Base-by-base conservation (phyloP, 2,329 filamentous ascomycete species). In the Diaporthe sp. region DNA sequence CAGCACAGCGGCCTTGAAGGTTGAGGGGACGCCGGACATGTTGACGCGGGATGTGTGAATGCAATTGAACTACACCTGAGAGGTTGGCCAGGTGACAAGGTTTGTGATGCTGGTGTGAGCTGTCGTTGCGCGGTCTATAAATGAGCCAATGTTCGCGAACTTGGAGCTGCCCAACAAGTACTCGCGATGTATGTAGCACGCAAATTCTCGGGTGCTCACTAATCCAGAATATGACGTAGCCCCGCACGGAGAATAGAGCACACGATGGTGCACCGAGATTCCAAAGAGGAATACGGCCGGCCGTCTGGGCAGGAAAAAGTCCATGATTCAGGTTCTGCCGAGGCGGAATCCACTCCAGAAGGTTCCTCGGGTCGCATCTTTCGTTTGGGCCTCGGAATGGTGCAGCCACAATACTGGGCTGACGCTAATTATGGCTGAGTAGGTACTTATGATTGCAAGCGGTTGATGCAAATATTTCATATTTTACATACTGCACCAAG, bases 1-100 rank as follows among this genome's bases (percentile, higher is more conserved):
- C 42, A 76, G 60, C 17, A 74, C 68, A n/a, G 74, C 74, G 7
- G 74, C 74, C 33, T 74, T 74, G 68, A 76, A 76, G 5, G 50
- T 57, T 7, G 70, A 57, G 6, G 74, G 74, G 33, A 76, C 47
- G 61, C n/a, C 52, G 17, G 64, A 38, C 64, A 68, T 68, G 30
- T 10, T 52, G 28, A 5, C 1, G 28, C n/a, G n/a, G n/a, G n/a
- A n/a, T n/a, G n/a, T 38, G 10, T 13, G 25, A 12, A 42, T 61
- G 22, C 2, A 22, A n/a, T 28, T 15, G 54, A 4, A 10, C 2
- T 19, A 15, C 4, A 30, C 7, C 6, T 42, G 13, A 19, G 4
- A n/a, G 12, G 4, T 28, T 6, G 15, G 38, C 17, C 33, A 12
- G 19, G 25, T 19, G 61, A n/a, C 15, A 13, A 13, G 4, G 10